Base-by-base conservation (phyloP, 208 protist genomes). In the Phytomonas serpens region DNA sequence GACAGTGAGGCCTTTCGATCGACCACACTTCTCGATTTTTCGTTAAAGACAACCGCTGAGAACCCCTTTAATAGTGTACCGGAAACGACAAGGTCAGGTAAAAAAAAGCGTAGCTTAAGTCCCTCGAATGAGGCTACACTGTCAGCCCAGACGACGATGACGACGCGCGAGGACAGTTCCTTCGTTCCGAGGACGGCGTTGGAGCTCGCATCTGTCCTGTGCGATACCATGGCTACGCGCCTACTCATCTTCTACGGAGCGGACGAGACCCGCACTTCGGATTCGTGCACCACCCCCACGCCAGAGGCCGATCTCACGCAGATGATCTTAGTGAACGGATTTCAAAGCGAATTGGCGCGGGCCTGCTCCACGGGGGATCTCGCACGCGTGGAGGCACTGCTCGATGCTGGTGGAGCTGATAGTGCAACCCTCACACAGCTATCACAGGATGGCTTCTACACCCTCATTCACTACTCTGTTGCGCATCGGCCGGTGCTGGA, bases 381-480 rank as follows among this genome's bases (percentile, higher is more conserved):
- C 13, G 81, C 79, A 29, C 68, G 77, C 11, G 84, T 88, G 4
- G 89, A 94, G 73, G 23, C 61, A 29, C 72, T 94, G 27, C 80
- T 94, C 37, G 75, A 84, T 61, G 78, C 81, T 2, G 89, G 89
- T 5, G 89, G 89, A 63, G 40, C 40, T 11, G 40, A 47, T 11
- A 11, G 40, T 3, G 40, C 40, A 11, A 31, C 68, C 13, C 68
- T 89, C 32, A 69, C 71, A 36, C 72, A 83, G 66, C 37, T 67
- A 72, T 93, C 87, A 13, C 37, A 76, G 3, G 88, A 96, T 63
- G 91, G 91, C 3, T 86, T 84, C 27, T 95, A 95, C 77, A 93
- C 91, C 10, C 81, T 96, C 9, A 81, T 96, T 13, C 91, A 96
- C 77, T 93, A 93, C 79, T 85, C 88, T 27, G 87, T 78, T 0